Base-by-base conservation (phyloP, 2,329 filamentous ascomycete species). In the Neophaeococcomyces mojaviensis region DNA sequence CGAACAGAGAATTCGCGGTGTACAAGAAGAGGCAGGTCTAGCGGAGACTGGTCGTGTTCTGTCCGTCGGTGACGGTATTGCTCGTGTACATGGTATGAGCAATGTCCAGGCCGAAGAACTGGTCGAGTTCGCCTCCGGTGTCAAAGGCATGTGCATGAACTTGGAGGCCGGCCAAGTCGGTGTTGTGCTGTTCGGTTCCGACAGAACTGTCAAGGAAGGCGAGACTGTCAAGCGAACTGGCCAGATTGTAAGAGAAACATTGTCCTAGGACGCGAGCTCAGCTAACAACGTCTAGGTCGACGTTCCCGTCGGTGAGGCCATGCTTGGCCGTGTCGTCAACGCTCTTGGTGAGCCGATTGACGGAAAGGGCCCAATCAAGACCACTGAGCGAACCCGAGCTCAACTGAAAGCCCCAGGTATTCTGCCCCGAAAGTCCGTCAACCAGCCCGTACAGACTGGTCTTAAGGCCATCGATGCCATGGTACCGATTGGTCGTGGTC, bases 101-200 rank as follows among this genome's bases (percentile, higher is more conserved):
- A 98, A 98, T 72, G 92, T 98, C 76, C 92, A 98, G 81, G 90
- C 92, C 64, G 92, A 98, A 78, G 92, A 98, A 81, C 86, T 98
- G 71, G 92, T 98, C 70, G 92, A 98, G 89, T 98, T 98, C 79
- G 88, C 92, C 66, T 98, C 92, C 59, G 92, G 92, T 73, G 92
- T 97, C 75, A 97, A 97, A 84, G 92, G 92, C 73, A 98, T 98
- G 92, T 97, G 90, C 87, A 97, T 98, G 90, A 98, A 98, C 86
- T 84, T 98, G 76, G 92, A 98, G 79, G 92, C 92, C 73, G 92
- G 92, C 72, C 92, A 97, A 77, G 92, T 98, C 77, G 92, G 92
- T 95, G 89, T 98, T 67, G 92, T 98, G 82, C 82, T 98, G 68
- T 98, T 98, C 82, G 92, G 92, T 84, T 97, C 92, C 68, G 92